A percentile compares a stretch with the other conserved stretches of the same genome.
Evolutionary conservation across 306 rosid species (phyloP).

Genomic region (Oemleria cerasiformis): DNA sequence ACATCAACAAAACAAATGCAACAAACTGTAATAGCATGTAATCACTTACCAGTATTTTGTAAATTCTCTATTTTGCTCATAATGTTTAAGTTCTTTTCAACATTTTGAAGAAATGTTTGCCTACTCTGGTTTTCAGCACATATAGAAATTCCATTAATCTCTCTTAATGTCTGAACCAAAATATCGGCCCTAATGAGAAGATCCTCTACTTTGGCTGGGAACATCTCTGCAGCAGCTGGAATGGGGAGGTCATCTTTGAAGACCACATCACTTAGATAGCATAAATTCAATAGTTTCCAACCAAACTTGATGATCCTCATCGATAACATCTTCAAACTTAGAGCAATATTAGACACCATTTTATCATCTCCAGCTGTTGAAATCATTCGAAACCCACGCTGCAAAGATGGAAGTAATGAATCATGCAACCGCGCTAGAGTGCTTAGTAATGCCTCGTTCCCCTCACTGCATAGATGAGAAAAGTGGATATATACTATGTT

Average conservation of each 20-base stretch:
- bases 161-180: constrained; percentile 78
- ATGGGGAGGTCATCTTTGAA: constrained; percentile 50
- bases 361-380: constrained; percentile 53
- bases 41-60: constrained; percentile 53
- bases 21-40: not conserved
- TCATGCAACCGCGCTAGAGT: constrained; percentile 87
- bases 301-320: constrained; percentile 74
- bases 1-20: constrained; percentile 9
- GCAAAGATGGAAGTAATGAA: constrained; percentile 68
- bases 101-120: constrained; percentile 72
- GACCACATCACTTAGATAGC: constrained; percentile 80
- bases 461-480: constrained; percentile 48
- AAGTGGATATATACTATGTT: not conserved
- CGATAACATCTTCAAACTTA: constrained; percentile 73
- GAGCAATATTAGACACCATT: constrained; percentile 36
- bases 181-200: constrained; percentile 82
- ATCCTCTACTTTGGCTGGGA: constrained; percentile 93
- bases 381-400: constrained; percentile 43
- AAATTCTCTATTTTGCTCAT: constrained; percentile 55
- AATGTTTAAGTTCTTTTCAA: constrained; percentile 57
- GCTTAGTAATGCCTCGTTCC: constrained; percentile 72
- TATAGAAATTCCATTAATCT: constrained; percentile 64
- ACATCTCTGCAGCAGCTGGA: constrained; percentile 74
- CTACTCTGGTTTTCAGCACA: constrained; percentile 50
- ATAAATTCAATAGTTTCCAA: constrained; percentile 66